phyloP scores from a whole-genome alignment of 2,329 filamentous ascomycete genomes.

The Scedosporium boydii region DNA sequence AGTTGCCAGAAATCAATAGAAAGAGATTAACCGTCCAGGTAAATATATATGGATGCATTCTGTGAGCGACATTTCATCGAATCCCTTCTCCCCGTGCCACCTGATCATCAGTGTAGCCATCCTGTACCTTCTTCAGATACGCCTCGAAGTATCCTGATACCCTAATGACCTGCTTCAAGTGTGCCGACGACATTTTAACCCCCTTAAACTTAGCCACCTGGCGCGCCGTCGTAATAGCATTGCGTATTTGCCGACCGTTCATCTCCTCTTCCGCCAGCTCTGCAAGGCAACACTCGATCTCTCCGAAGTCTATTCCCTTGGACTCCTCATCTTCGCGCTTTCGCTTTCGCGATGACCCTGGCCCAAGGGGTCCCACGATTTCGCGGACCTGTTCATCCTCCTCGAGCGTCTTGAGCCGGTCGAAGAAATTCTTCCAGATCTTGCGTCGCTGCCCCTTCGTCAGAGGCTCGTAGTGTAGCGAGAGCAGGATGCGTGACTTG shows the following conservation, averaged over 20 bases:
- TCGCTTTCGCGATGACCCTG: not conserved
- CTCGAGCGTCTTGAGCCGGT: conserved; percentile 5
- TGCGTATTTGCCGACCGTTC: conserved; percentile 33
- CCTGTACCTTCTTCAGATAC: not conserved
- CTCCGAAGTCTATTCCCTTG: conserved; percentile 8
- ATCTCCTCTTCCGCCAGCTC: conserved; percentile 24
- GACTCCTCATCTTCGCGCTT: not conserved
- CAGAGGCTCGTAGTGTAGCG: conserved; percentile 21
- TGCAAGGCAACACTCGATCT: conserved; percentile 12
- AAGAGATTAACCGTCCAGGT: too few species aligned
- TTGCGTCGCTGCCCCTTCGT: conserved; percentile 11
- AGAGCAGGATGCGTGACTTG: conserved; percentile 24
- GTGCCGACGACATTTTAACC: not conserved
- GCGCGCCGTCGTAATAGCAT: conserved; percentile 19
- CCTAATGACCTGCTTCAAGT: not conserved
- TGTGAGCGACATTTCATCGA: not conserved
- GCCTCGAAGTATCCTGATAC: not conserved
- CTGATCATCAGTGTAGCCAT: not conserved
- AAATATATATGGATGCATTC: too few species aligned
- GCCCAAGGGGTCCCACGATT: not conserved
- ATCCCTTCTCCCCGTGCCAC: not conserved
- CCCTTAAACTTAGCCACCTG: not conserved
- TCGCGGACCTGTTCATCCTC: not conserved
- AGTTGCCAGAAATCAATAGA: too few species aligned
- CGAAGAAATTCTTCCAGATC: conserved; percentile 22